Percentiles rank a stretch among this genome's conserved stretches.
These are phyloP conservation scores for Gymnopus androsaceus DNA, from an alignment of 1,284 basidiomycete species.

Conservation along the genomic window DNA sequence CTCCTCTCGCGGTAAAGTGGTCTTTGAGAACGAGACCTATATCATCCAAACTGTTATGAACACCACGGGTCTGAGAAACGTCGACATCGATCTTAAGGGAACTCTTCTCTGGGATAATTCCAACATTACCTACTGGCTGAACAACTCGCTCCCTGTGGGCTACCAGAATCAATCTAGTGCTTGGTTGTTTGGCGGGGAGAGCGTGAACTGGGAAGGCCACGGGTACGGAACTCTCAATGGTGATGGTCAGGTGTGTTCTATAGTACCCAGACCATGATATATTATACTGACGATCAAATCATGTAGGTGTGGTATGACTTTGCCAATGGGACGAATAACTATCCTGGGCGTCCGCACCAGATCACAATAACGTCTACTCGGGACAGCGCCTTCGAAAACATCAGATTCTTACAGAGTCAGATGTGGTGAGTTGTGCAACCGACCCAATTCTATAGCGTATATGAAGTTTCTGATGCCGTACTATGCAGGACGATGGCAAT, in stretches of 20 bases:
- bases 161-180: slow-evolving; percentile 1
- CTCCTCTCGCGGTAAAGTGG: not conserved
- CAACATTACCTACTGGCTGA: not conserved
- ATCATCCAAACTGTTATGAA: slow-evolving; percentile 1
- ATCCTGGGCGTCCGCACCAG: slow-evolving; percentile 2
- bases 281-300: no score
- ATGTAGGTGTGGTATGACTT: slow-evolving; percentile 11
- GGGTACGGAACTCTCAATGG: slow-evolving; percentile 5
- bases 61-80: not conserved
- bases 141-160: not conserved
- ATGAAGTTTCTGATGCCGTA: not conserved
- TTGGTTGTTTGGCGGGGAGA: slow-evolving; percentile 3
- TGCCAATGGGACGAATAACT: slow-evolving; percentile 5
- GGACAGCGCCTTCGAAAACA: slow-evolving; percentile 4
- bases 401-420: slow-evolving; percentile 9
- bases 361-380: slow-evolving; percentile 5
- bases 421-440: not conserved
- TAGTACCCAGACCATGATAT: no score
- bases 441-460: not conserved
- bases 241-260: slow-evolving; percentile 4
- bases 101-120: slow-evolving; percentile 4
- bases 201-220: not conserved
- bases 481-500: slow-evolving; percentile 4
- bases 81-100: slow-evolving; percentile 3
- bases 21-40: slow-evolving; percentile 2